Evolutionary conservation across 306 rosid genomes (phyloP).

Genomic region (Amphicarpaea edgeworthii): DNA sequence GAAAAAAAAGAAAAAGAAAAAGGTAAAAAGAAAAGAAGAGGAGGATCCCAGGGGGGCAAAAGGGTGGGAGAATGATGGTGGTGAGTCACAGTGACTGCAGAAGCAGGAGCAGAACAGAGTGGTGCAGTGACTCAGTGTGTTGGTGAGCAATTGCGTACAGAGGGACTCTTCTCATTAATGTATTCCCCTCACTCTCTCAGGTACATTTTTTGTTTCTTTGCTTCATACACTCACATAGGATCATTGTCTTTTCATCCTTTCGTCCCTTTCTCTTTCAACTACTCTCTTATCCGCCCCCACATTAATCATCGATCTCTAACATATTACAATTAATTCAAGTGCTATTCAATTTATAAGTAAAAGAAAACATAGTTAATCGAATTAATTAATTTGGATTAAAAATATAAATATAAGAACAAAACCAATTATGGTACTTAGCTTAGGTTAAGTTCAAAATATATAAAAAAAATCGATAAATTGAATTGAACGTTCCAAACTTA

Average conservation of each 20-base stretch:
- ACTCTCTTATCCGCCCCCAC: background rate
- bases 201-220: constrained; percentile 27
- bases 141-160: constrained; percentile 77
- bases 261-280: constrained; percentile 1
- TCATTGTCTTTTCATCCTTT: constrained; percentile 44
- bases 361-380: too few relatives aligned
- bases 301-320: background rate
- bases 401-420: too few relatives aligned
- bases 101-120: constrained; percentile 42
- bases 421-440: too few relatives aligned
- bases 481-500: too few relatives aligned
- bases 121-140: constrained; percentile 64
- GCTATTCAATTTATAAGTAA: too few relatives aligned
- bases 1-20: background rate
- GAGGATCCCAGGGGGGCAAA: constrained; percentile 50
- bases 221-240: constrained; percentile 20
- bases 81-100: constrained; percentile 47
- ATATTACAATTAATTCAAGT: too few relatives aligned
- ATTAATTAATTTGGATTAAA: too few relatives aligned
- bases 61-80: constrained; percentile 48
- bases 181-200: constrained; percentile 16
- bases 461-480: too few relatives aligned
- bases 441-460: too few relatives aligned
- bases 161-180: constrained; percentile 54
- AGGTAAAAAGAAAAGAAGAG: background rate